Conservation (phyloP, 129 eudicot genomes). For the Rutidosis leptorrhynchoides region DNA sequence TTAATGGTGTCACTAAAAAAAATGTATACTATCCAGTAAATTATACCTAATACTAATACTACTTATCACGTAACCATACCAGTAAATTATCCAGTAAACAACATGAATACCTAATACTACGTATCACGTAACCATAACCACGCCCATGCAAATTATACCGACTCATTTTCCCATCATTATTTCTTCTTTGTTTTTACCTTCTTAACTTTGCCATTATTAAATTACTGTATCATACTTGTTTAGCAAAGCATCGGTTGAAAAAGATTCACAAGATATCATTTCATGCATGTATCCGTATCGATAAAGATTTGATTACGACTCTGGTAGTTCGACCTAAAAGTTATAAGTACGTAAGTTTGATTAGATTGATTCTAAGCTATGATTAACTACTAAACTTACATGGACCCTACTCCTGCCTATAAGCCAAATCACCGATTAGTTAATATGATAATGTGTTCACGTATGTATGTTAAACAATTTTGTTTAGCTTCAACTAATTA, state of each 20-base stretch:
- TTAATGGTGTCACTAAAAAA: too few relatives aligned
- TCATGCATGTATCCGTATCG: background rate
- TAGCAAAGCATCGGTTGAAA: background rate
- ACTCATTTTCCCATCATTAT: conserved; percentile 30
- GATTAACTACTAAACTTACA: too few relatives aligned
- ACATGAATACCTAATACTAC: conserved; percentile 32
- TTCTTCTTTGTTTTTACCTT: conserved; percentile 30
- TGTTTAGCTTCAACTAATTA: too few relatives aligned
- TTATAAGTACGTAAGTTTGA: background rate
- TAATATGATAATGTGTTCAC: too few relatives aligned
- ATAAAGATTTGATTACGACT: background rate
- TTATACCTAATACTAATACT: too few relatives aligned
- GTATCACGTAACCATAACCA: conserved; percentile 31
- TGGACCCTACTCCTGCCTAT: too few relatives aligned
- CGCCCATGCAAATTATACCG: conserved; percentile 41
- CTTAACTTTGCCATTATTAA: conserved; percentile 19
- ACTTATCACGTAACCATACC: too few relatives aligned
- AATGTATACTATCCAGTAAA: too few relatives aligned
- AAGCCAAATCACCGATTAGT: too few relatives aligned
- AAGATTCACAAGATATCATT: conserved; percentile 3
- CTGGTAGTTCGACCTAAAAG: background rate
- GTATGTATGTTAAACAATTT: too few relatives aligned
- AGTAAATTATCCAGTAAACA: too few relatives aligned
- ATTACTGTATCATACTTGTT: background rate
- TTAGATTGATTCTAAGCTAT: background rate